Evolutionary conservation across 2,329 filamentous ascomycete species (phyloP).

Genomic region (Cladosporium cucumerinum): DNA sequence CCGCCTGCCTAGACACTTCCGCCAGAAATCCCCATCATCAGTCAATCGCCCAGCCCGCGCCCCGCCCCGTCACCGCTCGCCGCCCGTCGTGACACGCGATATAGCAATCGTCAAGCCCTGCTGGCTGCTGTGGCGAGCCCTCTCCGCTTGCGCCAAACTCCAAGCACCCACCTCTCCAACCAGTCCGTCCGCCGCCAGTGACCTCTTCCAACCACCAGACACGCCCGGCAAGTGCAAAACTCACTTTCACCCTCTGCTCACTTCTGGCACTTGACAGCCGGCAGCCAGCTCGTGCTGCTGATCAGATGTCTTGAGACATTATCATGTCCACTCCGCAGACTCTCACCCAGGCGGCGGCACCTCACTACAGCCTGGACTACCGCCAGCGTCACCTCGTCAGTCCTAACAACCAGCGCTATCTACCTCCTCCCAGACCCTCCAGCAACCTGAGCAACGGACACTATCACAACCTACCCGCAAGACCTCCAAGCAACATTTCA

Average conservation of each 20-base stretch:
- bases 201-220: not conserved
- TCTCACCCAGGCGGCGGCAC: constrained; percentile 32
- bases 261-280: not conserved
- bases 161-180: constrained; percentile 1
- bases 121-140: not conserved
- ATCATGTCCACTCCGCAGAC: constrained; percentile 33
- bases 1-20: not conserved
- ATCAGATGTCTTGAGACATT: constrained; percentile 18
- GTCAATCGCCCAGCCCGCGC: not conserved
- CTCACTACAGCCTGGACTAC: constrained; percentile 30
- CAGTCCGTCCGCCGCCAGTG: not conserved
- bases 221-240: not conserved
- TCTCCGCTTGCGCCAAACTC: constrained; percentile 10
- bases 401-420: constrained; percentile 31
- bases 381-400: constrained; percentile 30
- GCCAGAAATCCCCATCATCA: not conserved
- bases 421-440: constrained; percentile 33
- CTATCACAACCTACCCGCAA: constrained; percentile 31
- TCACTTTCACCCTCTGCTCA: not conserved
- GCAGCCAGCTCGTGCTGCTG: constrained; percentile 13
- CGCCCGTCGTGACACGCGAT: not conserved
- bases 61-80: constrained; percentile 3
- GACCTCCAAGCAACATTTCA: constrained; percentile 33
- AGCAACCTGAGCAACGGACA: constrained; percentile 34
- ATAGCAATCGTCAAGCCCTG: constrained; percentile 11